Conservation (phyloP, 805 yeast species). For the Metschnikowia picachoensis region DNA sequence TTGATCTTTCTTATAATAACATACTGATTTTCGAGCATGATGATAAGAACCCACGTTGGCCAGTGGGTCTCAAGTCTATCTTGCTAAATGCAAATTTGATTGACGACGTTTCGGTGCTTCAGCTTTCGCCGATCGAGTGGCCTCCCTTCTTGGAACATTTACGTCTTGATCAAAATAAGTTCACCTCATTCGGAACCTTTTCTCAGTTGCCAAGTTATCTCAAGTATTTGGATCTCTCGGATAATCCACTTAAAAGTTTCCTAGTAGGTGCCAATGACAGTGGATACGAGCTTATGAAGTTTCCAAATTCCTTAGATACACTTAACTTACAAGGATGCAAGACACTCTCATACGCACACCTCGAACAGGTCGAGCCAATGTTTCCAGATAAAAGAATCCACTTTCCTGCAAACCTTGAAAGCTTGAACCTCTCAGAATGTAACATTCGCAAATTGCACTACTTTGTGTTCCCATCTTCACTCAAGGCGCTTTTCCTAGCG, state of each 20-base stretch:
- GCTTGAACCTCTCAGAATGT: slow-evolving; percentile 26
- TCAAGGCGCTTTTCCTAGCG: slow-evolving; percentile 21
- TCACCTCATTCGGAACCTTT: slow-evolving; percentile 19
- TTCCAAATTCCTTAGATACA: slow-evolving; percentile 25
- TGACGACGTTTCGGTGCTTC: slow-evolving; percentile 16
- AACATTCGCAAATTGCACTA: slow-evolving; percentile 16
- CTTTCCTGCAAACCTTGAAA: slow-evolving; percentile 21
- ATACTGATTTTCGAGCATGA: slow-evolving; percentile 13
- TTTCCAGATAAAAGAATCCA: slow-evolving; percentile 16
- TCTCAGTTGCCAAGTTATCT: slow-evolving; percentile 20
- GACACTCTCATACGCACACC: slow-evolving; percentile 7
- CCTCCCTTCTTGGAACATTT: slow-evolving; percentile 21
- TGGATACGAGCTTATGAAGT: slow-evolving; percentile 21
- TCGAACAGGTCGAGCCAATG: background rate
- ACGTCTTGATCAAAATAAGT: slow-evolving; percentile 22
- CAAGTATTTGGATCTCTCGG: slow-evolving; percentile 25
- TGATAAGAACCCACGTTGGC: slow-evolving; percentile 20
- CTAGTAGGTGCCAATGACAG: slow-evolving; percentile 8
- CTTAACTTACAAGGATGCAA: slow-evolving; percentile 22
- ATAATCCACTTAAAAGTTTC: slow-evolving; percentile 19
- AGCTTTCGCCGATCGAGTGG: slow-evolving; percentile 22
- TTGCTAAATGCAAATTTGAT: slow-evolving; percentile 22
- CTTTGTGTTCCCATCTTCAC: slow-evolving; percentile 24
- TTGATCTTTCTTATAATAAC: slow-evolving; percentile 28
- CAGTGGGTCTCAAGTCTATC: slow-evolving; percentile 23